Evolutionary conservation across 1,139 yeast species (phyloP), one percentile per base, ranked within the genome.

Genomic region (Geotrichum bryndzae): DNA sequence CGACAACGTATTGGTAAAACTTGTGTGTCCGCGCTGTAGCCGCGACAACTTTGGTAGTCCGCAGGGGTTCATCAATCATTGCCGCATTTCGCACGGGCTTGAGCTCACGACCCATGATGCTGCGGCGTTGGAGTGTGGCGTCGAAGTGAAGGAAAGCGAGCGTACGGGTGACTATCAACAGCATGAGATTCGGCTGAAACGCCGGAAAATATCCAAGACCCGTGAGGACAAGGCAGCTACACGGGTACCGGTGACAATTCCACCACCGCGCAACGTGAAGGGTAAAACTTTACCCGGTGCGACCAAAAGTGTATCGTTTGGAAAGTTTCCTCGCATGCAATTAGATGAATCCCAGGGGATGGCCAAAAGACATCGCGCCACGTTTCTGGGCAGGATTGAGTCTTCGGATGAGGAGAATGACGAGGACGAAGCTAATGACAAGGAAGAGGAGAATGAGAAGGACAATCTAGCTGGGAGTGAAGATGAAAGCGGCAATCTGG

Each of bases 1-100:
- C 3, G 95, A 88, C 72, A 92, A 92, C 1, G 79, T 87, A 0
- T 75, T 87, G 38, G 91, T 88, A 35, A 61, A 85, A 60, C 77
- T 88, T 35, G 84, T 84, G 7, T 88, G 96, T 71, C 84, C 86
- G 0, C 82, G 80, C 61, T 88, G 96, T 72, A 81, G 79, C 23
- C 75, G 94, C 61, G 81, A 84, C 58, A 88, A 87, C 66, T 88
- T 88, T 70, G 84, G 89, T 6, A 84, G 89, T 15, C 90, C 91
- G 0, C 95, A 88, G 71, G 95, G 95, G 29, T 87, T 88, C 65
- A 79, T 88, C 51, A 88, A 87, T 70, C 96, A 88, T 71, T 82
- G 88, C 65, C 76, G 95, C 65, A 81, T 87, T 31, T 88, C 92
- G 3, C 96, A 88, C 71, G 77, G 84, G 18, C 82, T 82, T 63